Evolutionary conservation across 768 basidiomycete species (phyloP).

Genomic region (Clathrus columnatus): DNA sequence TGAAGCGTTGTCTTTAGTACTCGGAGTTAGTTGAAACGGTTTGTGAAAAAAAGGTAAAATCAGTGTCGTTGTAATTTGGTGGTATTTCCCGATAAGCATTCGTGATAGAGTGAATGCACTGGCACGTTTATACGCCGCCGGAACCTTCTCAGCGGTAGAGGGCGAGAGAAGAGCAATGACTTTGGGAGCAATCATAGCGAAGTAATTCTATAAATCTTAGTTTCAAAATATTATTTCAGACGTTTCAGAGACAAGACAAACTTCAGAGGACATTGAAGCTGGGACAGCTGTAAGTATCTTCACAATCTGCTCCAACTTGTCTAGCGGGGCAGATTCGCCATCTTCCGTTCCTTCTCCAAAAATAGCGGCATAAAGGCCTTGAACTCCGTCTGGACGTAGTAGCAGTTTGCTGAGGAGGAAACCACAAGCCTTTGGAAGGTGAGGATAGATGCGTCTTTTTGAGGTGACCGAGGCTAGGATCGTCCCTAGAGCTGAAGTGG

Average conservation of each 20-base stretch:
- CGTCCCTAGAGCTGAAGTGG: constrained; percentile 54
- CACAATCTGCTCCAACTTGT: constrained; percentile 68
- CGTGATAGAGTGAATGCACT: constrained; percentile 63
- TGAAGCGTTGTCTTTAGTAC: neutral
- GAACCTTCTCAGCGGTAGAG: constrained; percentile 24
- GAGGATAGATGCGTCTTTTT: constrained; percentile 21
- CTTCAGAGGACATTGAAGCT: constrained; percentile 42
- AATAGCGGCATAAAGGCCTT: constrained; percentile 58
- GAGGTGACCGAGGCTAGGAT: constrained; percentile 42
- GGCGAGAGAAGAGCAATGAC: constrained; percentile 41
- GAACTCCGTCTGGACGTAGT: constrained; percentile 59
- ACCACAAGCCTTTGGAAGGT: constrained; percentile 51
- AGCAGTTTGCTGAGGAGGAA: constrained; percentile 64
- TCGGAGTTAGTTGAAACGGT: constrained; percentile 30
- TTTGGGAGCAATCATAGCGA: constrained; percentile 41
- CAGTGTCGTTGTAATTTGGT: constrained; percentile 16
- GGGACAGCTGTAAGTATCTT: constrained; percentile 58
- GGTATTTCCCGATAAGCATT: constrained; percentile 36
- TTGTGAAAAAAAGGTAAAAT: constrained; percentile 43
- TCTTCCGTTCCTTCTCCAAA: constrained; percentile 52
- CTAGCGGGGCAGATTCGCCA: constrained; percentile 45
- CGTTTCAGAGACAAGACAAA: constrained; percentile 32
- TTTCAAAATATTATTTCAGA: constrained; percentile 39
- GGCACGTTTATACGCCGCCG: constrained; percentile 44
- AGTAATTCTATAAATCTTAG: constrained; percentile 47